Base-by-base conservation (phyloP, 2,329 filamentous ascomycete species). In the Paecilomyces niveus region DNA sequence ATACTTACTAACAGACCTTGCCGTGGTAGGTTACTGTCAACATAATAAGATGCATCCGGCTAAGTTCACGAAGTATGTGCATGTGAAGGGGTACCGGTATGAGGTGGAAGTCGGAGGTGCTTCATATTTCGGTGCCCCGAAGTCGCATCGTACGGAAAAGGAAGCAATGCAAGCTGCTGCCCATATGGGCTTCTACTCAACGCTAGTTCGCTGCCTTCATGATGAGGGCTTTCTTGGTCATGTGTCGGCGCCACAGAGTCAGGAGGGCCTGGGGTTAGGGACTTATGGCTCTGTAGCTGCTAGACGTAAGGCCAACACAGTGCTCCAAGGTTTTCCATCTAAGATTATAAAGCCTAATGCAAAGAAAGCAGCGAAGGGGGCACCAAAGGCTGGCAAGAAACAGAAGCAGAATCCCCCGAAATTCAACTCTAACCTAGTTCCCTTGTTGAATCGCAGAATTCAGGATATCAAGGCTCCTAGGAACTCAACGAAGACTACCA, bases 121-220 rank as follows among this genome's bases (percentile, higher is more conserved):
- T 54, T 60, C 61, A 22, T 65, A 66, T 62, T 63, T 66, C 54
- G 59, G 63, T 2, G 13, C 55, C 15, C 24, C 64, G 49, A 64
- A 61, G 21, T 57, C 63, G 18, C 66, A 72, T 29, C n/a, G 50
- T n/a, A 60, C 51, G 1, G 63, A 67, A n/a, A 54, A 53, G 3
- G 63, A 68, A 13, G 72, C 71, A 1, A 62, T 62, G n/a, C 68
- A 71, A 24, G 64, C 64, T 1, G 65, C 65, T 21, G 68, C 71
- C 0, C 69, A 74, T 51, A 56, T 61, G 31, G 66, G 67, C 11
- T 32, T 75, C 18, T 62, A 72, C 45, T 56, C 54, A 4, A 52
- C 69, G n/a, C 53, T 70, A 11, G 58, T 64, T 18, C 53, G 45
- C 9, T 64, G 59, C 3, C 35, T 33, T 7, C 31, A 58, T 3